Evolutionary conservation across 192 early-diverging fungal genomes (phyloP).

Genomic region (Podila horticola): DNA sequence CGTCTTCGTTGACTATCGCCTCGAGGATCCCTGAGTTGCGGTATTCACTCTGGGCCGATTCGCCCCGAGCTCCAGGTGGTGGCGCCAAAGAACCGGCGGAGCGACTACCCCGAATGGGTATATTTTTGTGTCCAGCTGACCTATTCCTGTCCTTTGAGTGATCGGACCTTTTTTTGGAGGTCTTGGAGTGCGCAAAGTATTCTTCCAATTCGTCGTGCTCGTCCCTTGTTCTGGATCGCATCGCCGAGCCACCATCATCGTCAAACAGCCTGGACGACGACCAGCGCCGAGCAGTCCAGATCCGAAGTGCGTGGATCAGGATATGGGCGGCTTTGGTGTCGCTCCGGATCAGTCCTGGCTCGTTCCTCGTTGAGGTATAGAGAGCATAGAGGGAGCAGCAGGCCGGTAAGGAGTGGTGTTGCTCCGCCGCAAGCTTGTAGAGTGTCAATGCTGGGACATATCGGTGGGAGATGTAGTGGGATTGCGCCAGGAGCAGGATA

Average conservation of each 20-base stretch:
- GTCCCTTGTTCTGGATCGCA: constrained; percentile 13
- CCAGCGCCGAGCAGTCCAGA: constrained; percentile 46
- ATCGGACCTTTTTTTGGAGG: neutral
- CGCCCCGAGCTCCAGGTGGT: neutral
- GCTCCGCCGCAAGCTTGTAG: constrained; percentile 37
- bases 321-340: constrained; percentile 39
- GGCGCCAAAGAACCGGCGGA: neutral
- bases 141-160: neutral
- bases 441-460: constrained; percentile 34
- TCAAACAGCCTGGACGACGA: neutral
- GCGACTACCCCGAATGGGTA: constrained; percentile 2
- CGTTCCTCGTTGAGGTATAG: constrained; percentile 36
- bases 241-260: neutral
- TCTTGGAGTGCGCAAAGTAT: constrained; percentile 39
- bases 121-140: constrained; percentile 2
- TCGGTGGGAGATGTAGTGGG: constrained; percentile 47
- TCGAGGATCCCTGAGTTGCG: constrained; percentile 9
- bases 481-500: constrained; percentile 45
- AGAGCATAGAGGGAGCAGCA: constrained; percentile 43
- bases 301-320: constrained; percentile 42
- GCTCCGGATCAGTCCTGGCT: constrained; percentile 25
- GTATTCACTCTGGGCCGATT: constrained; percentile 41
- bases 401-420: constrained; percentile 39
- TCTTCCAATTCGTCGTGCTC: constrained; percentile 43
- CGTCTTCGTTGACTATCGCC: neutral